Evolutionary conservation across 331 rosid species (phyloP).

Genomic region (Cydonia oblonga): DNA sequence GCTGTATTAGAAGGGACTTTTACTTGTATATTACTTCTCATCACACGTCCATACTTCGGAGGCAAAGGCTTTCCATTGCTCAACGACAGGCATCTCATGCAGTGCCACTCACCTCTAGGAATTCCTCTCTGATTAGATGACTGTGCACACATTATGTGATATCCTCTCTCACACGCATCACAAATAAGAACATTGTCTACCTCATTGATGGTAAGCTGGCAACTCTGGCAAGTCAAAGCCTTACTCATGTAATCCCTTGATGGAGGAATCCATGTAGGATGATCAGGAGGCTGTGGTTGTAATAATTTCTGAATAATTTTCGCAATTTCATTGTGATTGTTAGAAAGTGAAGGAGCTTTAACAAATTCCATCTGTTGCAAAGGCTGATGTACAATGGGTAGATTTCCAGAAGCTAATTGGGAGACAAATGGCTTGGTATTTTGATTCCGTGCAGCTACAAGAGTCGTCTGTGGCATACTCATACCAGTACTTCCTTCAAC

Average conservation of each 20-base stretch:
- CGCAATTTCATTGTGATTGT: constrained; percentile 60
- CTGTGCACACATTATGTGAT: constrained; percentile 66
- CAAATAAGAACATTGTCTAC: constrained; percentile 78
- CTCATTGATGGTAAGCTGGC: constrained; percentile 64
- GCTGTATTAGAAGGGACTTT: constrained; percentile 38
- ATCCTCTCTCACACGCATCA: constrained; percentile 92
- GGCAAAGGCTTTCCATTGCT: constrained; percentile 90
- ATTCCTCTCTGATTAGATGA: constrained; percentile 60
- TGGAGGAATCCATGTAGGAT: constrained; percentile 90
- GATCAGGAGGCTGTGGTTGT: constrained; percentile 64
- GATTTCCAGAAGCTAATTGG: constrained; percentile 55
- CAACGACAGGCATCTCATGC: constrained; percentile 58
- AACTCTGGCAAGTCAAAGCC: constrained; percentile 66
- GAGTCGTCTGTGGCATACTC: constrained; percentile 25
- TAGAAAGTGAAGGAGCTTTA: constrained; percentile 48
- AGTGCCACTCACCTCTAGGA: constrained; percentile 92
- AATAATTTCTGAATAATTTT: constrained; percentile 66
- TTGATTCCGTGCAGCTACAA: constrained; percentile 41
- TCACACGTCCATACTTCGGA: constrained; percentile 92
- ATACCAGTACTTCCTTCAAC: constrained; percentile 37
- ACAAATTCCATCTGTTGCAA: constrained; percentile 38
- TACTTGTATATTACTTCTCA: constrained; percentile 65
- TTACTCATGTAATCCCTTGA: constrained; percentile 96
- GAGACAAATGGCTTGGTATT: constrained; percentile 50
- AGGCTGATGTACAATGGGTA: constrained; percentile 35